Conservation (phyloP, 1,284 basidiomycete species). For the Ustilago nuda region DNA sequence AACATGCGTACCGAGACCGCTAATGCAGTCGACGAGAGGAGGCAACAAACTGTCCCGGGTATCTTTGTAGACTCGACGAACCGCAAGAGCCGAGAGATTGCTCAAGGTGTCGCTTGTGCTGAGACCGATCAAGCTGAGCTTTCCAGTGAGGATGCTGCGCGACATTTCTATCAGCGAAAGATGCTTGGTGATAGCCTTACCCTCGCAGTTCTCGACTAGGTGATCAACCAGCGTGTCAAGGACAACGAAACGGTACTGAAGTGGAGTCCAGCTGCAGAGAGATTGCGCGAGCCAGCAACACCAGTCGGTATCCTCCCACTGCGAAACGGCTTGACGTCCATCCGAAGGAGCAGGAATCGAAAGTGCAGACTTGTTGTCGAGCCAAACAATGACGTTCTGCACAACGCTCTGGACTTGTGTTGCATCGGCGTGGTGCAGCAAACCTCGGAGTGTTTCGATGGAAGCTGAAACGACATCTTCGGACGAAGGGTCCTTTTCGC, state of each 20-base stretch:
- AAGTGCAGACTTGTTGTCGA: constrained; percentile 54
- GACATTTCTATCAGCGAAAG: constrained; percentile 83
- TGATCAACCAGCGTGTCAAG: constrained; percentile 86
- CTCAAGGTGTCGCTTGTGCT: constrained; percentile 87
- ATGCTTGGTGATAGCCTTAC: constrained; percentile 74
- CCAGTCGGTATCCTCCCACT: constrained; percentile 81
- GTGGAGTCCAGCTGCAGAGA: constrained; percentile 84
- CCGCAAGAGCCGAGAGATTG: constrained; percentile 75
- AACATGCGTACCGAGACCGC: constrained; percentile 86
- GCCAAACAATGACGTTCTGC: constrained; percentile 74
- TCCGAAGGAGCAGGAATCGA: constrained; percentile 27
- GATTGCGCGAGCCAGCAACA: constrained; percentile 85
- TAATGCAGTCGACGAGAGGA: constrained; percentile 81
- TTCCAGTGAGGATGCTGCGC: constrained; percentile 81
- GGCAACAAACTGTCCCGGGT: constrained; percentile 76
- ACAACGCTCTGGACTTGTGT: constrained; percentile 78
- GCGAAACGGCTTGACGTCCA: constrained; percentile 54
- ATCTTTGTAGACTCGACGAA: constrained; percentile 76
- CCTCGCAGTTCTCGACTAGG: constrained; percentile 78
- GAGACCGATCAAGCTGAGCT: constrained; percentile 85
- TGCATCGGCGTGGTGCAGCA: constrained; percentile 82
- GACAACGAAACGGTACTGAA: constrained; percentile 90
- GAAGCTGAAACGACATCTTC: constrained; percentile 81
- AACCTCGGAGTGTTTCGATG: constrained; percentile 78
- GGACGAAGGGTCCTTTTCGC: constrained; percentile 83